phyloP scores from a whole-genome alignment of 306 rosid genomes.

The Abrus pulchellus region DNA sequence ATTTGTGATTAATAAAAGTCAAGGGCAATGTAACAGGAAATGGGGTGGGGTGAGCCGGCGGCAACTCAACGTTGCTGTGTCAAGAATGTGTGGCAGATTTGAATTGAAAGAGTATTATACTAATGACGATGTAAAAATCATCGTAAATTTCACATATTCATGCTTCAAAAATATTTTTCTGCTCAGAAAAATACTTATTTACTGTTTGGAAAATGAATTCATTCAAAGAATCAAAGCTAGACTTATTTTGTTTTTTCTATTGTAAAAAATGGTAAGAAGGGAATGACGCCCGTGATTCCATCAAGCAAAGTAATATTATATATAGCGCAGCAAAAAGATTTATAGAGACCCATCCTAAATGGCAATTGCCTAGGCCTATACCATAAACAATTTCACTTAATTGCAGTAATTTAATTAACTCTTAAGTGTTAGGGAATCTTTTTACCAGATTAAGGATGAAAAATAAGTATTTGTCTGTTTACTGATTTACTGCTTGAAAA shows the following conservation, averaged over 20 bases:
- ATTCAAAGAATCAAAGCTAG: neutral
- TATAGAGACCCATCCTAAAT: no score
- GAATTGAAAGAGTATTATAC: neutral
- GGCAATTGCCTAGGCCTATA: neutral
- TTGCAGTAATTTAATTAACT: no score
- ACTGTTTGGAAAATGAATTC: neutral
- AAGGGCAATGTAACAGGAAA: neutral
- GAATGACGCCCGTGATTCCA: no score
- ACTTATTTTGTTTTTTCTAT: neutral
- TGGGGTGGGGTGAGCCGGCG: neutral
- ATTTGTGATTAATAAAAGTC: neutral
- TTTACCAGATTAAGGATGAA: no score
- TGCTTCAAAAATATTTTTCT: neutral
- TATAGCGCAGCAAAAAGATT: no score
- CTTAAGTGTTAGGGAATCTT: no score
- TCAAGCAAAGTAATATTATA: no score
- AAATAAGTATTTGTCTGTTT: no score
- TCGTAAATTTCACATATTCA: neutral
- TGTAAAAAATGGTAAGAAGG: neutral
- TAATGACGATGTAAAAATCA: neutral
- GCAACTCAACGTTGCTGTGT: neutral
- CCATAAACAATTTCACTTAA: neutral
- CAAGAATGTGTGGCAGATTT: slow-evolving; percentile 7
- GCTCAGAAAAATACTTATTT: neutral
- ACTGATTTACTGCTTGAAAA: no score